phyloP scores from a whole-genome alignment of 805 yeast species.

The Ogataea sp. region DNA sequence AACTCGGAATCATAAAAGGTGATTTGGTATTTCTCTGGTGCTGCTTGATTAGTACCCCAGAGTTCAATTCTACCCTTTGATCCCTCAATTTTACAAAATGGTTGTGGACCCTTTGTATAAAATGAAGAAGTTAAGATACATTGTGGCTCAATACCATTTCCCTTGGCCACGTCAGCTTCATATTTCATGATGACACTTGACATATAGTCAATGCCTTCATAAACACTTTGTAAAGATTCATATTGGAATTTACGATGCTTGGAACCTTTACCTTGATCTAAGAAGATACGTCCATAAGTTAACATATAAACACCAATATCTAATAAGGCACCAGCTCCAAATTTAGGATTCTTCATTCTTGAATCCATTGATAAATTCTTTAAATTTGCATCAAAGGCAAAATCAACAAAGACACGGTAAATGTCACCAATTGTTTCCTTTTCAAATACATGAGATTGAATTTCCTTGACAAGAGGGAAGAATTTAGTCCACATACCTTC shows the following conservation, averaged over 20 bases:
- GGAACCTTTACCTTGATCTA: conserved; percentile 26
- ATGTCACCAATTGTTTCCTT: conserved; percentile 37
- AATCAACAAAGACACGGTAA: conserved; percentile 34
- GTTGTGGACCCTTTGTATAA: conserved; percentile 4
- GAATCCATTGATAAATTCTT: conserved; percentile 23
- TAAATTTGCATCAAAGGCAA: conserved; percentile 29
- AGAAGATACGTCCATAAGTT: conserved; percentile 34
- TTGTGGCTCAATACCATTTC: conserved; percentile 11
- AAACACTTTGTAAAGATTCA: conserved; percentile 28
- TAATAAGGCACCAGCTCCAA: conserved; percentile 51
- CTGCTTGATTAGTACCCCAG: conserved; percentile 11
- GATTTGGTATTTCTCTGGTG: conserved; percentile 23
- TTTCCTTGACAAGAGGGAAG: conserved; percentile 35
- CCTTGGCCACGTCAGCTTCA: conserved; percentile 28
- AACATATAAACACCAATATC: conserved; percentile 48
- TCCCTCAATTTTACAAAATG: conserved; percentile 12
- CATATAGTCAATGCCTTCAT: conserved; percentile 35
- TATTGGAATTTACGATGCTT: conserved; percentile 15
- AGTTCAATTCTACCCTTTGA: conserved; percentile 11
- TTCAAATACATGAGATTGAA: conserved; percentile 29
- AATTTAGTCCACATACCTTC: conserved; percentile 55
- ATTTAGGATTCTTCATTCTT: conserved; percentile 33
- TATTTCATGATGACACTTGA: conserved; percentile 30
- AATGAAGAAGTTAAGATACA: conserved; percentile 27
- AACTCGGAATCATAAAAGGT: conserved; percentile 20